phyloP scores from a whole-genome alignment of 23 red algal genomes.

The Chondrus crispus region DNA sequence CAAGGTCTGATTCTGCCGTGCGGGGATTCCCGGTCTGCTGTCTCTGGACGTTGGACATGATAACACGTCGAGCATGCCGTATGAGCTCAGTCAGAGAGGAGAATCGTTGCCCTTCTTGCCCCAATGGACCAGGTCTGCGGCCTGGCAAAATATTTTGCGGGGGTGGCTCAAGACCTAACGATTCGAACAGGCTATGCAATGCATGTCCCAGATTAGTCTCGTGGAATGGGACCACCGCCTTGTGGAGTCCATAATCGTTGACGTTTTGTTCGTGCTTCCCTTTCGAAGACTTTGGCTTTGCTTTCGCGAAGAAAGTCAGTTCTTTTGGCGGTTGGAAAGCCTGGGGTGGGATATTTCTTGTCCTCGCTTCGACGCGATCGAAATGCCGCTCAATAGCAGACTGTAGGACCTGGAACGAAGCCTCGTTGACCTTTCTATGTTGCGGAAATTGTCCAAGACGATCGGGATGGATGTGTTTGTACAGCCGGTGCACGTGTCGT shows the following conservation, averaged over 20 bases:
- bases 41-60: not conserved
- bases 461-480: conserved; percentile 65
- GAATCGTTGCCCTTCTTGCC: not conserved
- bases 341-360: not conserved
- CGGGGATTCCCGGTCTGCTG: not conserved
- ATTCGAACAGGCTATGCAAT: conserved; percentile 22
- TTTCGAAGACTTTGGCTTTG: not conserved
- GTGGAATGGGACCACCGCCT: conserved; percentile 21
- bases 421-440: conserved; percentile 28
- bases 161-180: conserved; percentile 15
- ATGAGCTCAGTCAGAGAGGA: conserved; percentile 21
- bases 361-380: not conserved
- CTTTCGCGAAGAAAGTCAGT: conserved; percentile 29
- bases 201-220: conserved; percentile 31
- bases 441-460: conserved; percentile 23
- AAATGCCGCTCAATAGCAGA: conserved; percentile 43
- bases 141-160: not conserved
- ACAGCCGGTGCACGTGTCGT: conserved; percentile 24
- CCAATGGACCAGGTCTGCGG: not conserved
- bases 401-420: conserved; percentile 42
- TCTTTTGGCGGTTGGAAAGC: not conserved
- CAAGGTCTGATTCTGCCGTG: not conserved
- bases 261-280: not conserved
- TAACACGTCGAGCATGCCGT: conserved; percentile 11
- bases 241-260: not conserved